Evolutionary conservation across 179 eudicot genomes (phyloP).

Genomic region (Carnegiea gigantea): DNA sequence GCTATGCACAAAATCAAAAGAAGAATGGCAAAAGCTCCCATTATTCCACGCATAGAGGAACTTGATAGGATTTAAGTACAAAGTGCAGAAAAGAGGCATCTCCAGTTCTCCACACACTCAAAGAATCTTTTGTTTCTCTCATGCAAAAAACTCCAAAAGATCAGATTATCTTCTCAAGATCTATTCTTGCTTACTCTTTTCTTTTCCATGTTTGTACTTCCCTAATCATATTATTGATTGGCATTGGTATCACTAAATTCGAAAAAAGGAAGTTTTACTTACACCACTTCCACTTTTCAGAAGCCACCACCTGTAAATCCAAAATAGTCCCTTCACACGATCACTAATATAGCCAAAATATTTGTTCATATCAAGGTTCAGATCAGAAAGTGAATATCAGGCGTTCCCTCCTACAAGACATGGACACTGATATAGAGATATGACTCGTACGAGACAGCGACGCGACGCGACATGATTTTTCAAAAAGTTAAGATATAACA

Average conservation of each 20-base stretch:
- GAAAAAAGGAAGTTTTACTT: background rate
- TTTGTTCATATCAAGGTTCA: slow-evolving; percentile 3
- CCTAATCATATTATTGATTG: background rate
- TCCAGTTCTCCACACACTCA: no score
- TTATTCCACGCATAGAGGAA: background rate
- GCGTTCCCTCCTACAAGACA: background rate
- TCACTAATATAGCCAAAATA: background rate
- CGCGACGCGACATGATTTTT: no score
- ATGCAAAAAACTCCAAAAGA: background rate
- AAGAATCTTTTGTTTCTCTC: background rate
- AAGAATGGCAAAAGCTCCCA: background rate
- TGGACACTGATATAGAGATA: no score
- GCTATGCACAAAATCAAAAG: background rate
- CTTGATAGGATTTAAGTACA: background rate
- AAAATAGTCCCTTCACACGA: background rate
- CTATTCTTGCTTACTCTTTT: slow-evolving; percentile 3
- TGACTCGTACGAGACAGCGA: no score
- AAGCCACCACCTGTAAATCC: background rate
- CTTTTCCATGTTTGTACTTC: background rate
- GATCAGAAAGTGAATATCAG: background rate
- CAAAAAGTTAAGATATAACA: no score
- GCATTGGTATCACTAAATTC: background rate
- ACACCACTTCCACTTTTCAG: background rate
- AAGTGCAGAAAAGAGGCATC: background rate
- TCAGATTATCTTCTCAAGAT: background rate